Evolutionary conservation across 2,329 filamentous ascomycete species (phyloP).

Genomic region (Fusarium camptoceras): DNA sequence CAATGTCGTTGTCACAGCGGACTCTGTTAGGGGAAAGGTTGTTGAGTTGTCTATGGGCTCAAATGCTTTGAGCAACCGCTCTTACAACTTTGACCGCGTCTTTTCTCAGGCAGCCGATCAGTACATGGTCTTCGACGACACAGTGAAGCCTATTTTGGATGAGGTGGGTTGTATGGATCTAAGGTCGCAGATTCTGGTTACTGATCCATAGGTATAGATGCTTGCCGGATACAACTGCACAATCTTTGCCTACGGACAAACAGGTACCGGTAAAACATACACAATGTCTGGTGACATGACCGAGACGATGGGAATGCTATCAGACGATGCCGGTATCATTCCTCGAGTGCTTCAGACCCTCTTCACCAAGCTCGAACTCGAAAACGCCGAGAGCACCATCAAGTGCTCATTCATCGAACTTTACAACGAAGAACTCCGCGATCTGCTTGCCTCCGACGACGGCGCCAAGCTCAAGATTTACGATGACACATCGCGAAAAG

Average conservation of each 20-base stretch:
- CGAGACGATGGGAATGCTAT: conserved; percentile 84
- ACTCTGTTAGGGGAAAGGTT: conserved; percentile 86
- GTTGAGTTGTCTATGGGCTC: conserved; percentile 93
- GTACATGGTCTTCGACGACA: conserved; percentile 93
- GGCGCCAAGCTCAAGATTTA: conserved; percentile 91
- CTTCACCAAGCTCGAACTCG: conserved; percentile 84
- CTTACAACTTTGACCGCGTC: conserved; percentile 96
- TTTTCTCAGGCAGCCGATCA: conserved; percentile 97
- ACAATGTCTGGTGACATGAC: conserved; percentile 99
- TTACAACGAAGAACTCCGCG: conserved; percentile 96
- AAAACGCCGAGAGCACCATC: conserved; percentile 85
- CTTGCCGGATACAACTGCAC: conserved; percentile 96
- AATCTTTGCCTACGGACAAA: conserved; percentile 98
- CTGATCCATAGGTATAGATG: conserved; percentile 70
- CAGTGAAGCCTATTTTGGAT: conserved; percentile 90
- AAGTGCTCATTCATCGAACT: conserved; percentile 99
- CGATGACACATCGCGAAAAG: conserved; percentile 88
- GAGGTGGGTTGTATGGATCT: conserved; percentile 70
- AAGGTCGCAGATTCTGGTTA: conserved; percentile 2
- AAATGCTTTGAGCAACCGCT: conserved; percentile 92
- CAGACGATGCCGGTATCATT: conserved; percentile 94
- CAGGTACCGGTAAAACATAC: conserved; percentile 97
- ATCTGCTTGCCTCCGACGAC: conserved; percentile 86
- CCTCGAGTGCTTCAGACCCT: conserved; percentile 89
- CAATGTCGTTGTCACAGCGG: conserved; percentile 87